Percentiles rank a stretch among this genome's conserved stretches.
phyloP scores from a whole-genome alignment of 2,329 filamentous ascomycete species.

The Diplodia intermedia region DNA sequence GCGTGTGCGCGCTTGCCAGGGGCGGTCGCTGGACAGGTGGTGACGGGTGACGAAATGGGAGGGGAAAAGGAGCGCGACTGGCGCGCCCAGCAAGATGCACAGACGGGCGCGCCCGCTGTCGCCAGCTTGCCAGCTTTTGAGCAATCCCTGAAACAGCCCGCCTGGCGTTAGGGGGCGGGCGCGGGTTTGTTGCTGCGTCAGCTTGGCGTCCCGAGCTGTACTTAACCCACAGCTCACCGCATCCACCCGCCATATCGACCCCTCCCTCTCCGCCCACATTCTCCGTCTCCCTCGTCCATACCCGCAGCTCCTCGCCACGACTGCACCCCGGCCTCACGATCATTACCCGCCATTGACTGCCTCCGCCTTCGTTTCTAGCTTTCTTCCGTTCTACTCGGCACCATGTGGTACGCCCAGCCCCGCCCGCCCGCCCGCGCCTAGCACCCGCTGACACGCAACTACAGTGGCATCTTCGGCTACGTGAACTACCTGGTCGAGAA shows the following conservation, averaged over 20 bases:
- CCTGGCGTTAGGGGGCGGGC: slow-evolving; percentile 21
- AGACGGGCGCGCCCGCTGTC: slow-evolving; percentile 27
- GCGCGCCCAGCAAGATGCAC: slow-evolving; percentile 25
- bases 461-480: slow-evolving; percentile 94
- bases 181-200: slow-evolving; percentile 24
- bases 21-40: slow-evolving; percentile 21
- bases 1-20: slow-evolving; percentile 17
- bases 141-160: slow-evolving; percentile 29
- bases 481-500: slow-evolving; percentile 99
- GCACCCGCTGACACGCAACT: slow-evolving; percentile 19
- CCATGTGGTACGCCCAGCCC: slow-evolving; percentile 32
- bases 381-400: slow-evolving; percentile 23
- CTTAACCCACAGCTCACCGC: slow-evolving; percentile 29
- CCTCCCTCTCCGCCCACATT: slow-evolving; percentile 26
- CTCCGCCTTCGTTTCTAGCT: slow-evolving; percentile 24
- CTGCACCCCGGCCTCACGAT: slow-evolving; percentile 26
- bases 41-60: slow-evolving; percentile 30
- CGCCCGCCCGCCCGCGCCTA: not conserved
- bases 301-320: slow-evolving; percentile 20
- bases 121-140: slow-evolving; percentile 16
- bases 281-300: slow-evolving; percentile 17
- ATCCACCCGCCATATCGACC: slow-evolving; percentile 25
- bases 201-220: slow-evolving; percentile 29
- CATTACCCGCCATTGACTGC: slow-evolving; percentile 26
- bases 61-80: slow-evolving; percentile 29